Percentiles rank a stretch among this genome's conserved stretches.
Conservation (phyloP, 2,329 filamentous ascomycete species). For the Thielaviopsis cerberus region DNA sequence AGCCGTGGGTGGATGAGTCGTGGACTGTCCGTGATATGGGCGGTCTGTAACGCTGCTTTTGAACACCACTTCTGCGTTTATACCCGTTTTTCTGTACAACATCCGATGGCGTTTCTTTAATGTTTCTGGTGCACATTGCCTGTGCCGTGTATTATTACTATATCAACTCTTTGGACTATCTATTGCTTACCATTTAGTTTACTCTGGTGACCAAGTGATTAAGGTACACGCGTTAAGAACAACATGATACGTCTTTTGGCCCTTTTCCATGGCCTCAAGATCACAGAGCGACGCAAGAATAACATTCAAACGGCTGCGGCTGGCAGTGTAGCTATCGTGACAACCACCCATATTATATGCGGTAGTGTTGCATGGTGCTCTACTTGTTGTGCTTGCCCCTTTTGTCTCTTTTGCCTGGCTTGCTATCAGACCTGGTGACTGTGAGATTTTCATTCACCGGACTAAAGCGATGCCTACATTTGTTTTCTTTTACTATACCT, state of each 20-base stretch:
- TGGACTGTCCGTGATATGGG: conserved; percentile 70
- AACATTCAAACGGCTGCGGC: conserved; percentile 16
- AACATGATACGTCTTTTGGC: conserved; percentile 46
- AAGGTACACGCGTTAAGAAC: conserved; percentile 17
- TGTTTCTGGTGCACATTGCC: conserved; percentile 9
- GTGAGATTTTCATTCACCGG: conserved; percentile 38
- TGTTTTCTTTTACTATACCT: not conserved
- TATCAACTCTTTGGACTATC: not conserved
- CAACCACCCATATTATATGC: not conserved
- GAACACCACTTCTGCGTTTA: conserved; percentile 11
- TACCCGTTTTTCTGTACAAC: conserved; percentile 3
- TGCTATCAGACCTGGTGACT: conserved; percentile 41
- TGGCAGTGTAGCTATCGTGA: not conserved
- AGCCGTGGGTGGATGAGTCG: conserved; percentile 52
- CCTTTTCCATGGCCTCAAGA: conserved; percentile 33
- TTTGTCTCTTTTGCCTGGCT: conserved; percentile 2
- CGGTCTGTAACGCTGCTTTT: conserved; percentile 23
- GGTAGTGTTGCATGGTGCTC: not conserved
- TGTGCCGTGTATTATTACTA: conserved; percentile 6
- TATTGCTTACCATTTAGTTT: not conserved
- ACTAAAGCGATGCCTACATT: conserved; percentile 48
- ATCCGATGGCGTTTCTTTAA: conserved; percentile 9
- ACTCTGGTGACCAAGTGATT: too few relatives aligned
- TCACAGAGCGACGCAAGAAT: conserved; percentile 43
- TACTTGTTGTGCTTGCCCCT: not conserved